Evolutionary conservation across 495 filamentous ascomycete species (phyloP).

Genomic region (Neurospora sp.): DNA sequence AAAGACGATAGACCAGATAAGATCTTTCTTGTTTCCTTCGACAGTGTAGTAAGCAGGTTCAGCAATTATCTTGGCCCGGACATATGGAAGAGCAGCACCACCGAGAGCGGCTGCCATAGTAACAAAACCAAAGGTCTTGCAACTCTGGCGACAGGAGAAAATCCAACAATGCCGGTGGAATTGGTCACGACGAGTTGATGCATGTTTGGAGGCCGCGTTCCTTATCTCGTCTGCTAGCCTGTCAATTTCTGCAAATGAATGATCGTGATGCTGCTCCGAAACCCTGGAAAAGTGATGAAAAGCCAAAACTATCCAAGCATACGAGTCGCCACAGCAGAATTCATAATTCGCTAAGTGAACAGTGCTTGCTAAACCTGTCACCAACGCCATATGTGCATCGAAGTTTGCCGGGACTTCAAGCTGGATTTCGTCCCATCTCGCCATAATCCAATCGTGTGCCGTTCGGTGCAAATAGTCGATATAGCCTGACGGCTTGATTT

Average conservation of each 20-base stretch:
- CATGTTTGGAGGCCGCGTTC: neutral
- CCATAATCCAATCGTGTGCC: neutral
- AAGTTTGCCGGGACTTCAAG: neutral
- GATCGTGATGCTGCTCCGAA: neutral
- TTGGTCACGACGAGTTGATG: neutral
- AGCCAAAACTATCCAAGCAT: neutral
- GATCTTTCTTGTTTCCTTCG: neutral
- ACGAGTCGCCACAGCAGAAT: neutral
- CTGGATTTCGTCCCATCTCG: neutral
- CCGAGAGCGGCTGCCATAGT: neutral
- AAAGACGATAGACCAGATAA: neutral
- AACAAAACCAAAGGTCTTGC: neutral
- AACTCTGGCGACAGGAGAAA: neutral
- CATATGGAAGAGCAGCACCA: neutral
- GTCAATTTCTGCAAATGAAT: neutral
- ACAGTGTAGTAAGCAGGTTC: neutral
- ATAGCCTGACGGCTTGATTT: neutral
- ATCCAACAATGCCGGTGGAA: neutral
- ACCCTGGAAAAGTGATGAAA: neutral
- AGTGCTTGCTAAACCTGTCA: neutral
- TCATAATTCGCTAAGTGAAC: neutral
- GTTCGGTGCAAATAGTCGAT: neutral
- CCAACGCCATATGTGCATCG: neutral
- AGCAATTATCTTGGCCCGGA: neutral
- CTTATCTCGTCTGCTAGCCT: neutral